These are phyloP conservation scores for Isoetes taiwanensis DNA, from an alignment of 75 land plant species.

Conservation along the genomic window DNA sequence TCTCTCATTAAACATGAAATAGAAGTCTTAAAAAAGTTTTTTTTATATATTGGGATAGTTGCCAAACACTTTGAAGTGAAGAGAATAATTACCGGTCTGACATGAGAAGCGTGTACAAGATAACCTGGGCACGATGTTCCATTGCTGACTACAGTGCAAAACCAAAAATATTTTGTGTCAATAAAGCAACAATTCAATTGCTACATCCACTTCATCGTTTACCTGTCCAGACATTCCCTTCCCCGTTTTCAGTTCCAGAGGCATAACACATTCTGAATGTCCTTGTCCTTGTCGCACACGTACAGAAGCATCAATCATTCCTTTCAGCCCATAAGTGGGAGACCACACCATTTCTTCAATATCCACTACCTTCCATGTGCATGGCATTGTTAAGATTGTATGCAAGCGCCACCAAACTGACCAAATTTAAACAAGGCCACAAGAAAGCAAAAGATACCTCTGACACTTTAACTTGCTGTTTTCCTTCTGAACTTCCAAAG, in stretches of 20 bases:
- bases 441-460: too few relatives aligned
- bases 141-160: constrained; percentile 44
- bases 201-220: background rate
- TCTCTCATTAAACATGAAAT: background rate
- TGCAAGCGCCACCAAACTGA: too few relatives aligned
- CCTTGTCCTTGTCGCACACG: constrained; percentile 15
- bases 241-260: constrained; percentile 83
- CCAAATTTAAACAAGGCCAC: too few relatives aligned
- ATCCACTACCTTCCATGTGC: constrained; percentile 66
- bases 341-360: constrained; percentile 93
- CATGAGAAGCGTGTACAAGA: constrained; percentile 79
- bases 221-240: constrained; percentile 75
- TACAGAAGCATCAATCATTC: constrained; percentile 85
- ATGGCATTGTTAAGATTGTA: too few relatives aligned
- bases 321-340: constrained; percentile 85
- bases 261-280: constrained; percentile 35
- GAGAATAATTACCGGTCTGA: constrained; percentile 53
- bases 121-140: constrained; percentile 86
- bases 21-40: background rate
- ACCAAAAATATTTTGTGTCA: background rate
- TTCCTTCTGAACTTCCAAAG: constrained; percentile 43
- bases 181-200: background rate
- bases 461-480: constrained; percentile 23
- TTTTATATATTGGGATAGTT: background rate
- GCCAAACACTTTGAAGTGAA: background rate